These are phyloP conservation scores for Colletotrichum lini DNA, from an alignment of 2,329 filamentous ascomycete species.

Conservation along the genomic window DNA sequence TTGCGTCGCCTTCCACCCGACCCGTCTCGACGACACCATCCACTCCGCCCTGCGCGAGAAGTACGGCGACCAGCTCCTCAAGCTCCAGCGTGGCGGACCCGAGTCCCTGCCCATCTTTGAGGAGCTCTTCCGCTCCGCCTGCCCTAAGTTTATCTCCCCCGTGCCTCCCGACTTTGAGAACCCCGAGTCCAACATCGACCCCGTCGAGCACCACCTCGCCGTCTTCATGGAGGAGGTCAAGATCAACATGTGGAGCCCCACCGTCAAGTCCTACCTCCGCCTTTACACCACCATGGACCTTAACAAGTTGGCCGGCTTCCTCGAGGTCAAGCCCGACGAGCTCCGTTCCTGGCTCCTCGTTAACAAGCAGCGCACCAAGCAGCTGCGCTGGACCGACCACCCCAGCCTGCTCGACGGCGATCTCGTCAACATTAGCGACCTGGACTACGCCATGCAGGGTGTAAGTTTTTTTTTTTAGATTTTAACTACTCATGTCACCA, in stretches of 20 bases:
- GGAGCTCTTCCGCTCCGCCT: conserved; percentile 97
- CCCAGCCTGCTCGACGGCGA: conserved; percentile 93
- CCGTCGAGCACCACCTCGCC: conserved; percentile 94
- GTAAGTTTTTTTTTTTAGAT: conserved; percentile 66
- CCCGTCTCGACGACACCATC: conserved; percentile 97
- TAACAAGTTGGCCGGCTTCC: conserved; percentile 96
- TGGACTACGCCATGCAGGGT: conserved; percentile 97
- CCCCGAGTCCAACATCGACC: conserved; percentile 95
- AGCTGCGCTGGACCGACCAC: conserved; percentile 91
- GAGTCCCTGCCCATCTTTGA: conserved; percentile 97
- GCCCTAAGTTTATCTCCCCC: conserved; percentile 99
- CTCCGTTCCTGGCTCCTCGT: conserved; percentile 93
- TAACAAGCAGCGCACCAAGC: conserved; percentile 98
- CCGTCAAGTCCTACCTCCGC: conserved; percentile 97
- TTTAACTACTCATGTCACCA: too few species aligned
- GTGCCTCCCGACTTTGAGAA: conserved; percentile 98
- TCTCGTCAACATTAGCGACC: conserved; percentile 90
- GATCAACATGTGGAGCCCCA: conserved; percentile 98
- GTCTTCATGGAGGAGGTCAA: conserved; percentile 99
- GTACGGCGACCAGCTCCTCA: conserved; percentile 98
- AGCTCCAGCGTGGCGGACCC: conserved; percentile 95
- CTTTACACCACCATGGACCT: conserved; percentile 99
- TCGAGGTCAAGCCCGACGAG: conserved; percentile 97
- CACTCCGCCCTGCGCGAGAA: conserved; percentile 98
- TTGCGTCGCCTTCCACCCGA: conserved; percentile 98